Percentiles rank a stretch among this genome's conserved stretches.
Evolutionary conservation across 2,329 filamentous ascomycete genomes (phyloP).

Genomic region (Fusarium dimerum): DNA sequence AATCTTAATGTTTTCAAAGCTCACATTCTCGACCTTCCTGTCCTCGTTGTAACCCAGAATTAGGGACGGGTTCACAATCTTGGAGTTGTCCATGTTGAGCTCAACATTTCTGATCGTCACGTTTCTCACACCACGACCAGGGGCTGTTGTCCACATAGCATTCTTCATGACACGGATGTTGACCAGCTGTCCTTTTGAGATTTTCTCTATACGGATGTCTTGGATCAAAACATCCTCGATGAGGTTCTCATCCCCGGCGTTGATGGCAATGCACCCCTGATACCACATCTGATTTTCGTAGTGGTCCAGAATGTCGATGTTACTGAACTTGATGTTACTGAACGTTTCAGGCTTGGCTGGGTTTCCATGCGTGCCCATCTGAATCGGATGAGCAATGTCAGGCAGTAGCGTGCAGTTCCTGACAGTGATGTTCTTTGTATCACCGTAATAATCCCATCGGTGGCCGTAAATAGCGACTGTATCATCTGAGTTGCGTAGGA

Average conservation of each 20-base stretch:
- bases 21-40: constrained; percentile 8
- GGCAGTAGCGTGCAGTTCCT: constrained; percentile 32
- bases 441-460: constrained; percentile 33
- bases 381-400: constrained; percentile 37
- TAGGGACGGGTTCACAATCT: constrained; percentile 10
- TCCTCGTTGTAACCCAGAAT: constrained; percentile 12
- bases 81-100: not conserved
- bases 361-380: constrained; percentile 40
- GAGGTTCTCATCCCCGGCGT: constrained; percentile 35
- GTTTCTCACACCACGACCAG: constrained; percentile 31
- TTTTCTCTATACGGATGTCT: constrained; percentile 34
- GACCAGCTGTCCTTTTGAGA: constrained; percentile 34
- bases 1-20: constrained; percentile 12
- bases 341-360: constrained; percentile 34
- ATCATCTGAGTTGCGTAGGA: constrained; percentile 40
- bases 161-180: constrained; percentile 38
- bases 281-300: constrained; percentile 37
- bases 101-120: constrained; percentile 7
- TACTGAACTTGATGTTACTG: constrained; percentile 29
- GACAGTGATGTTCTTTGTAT: constrained; percentile 36
- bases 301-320: constrained; percentile 40
- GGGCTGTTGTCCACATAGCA: constrained; percentile 35
- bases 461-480: constrained; percentile 37
- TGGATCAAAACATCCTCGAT: constrained; percentile 31
- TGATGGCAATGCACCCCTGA: constrained; percentile 38